These are phyloP conservation scores for Pestalotiopsis sp. DNA, from an alignment of 2,329 filamentous ascomycete species.

Conservation along the genomic window DNA sequence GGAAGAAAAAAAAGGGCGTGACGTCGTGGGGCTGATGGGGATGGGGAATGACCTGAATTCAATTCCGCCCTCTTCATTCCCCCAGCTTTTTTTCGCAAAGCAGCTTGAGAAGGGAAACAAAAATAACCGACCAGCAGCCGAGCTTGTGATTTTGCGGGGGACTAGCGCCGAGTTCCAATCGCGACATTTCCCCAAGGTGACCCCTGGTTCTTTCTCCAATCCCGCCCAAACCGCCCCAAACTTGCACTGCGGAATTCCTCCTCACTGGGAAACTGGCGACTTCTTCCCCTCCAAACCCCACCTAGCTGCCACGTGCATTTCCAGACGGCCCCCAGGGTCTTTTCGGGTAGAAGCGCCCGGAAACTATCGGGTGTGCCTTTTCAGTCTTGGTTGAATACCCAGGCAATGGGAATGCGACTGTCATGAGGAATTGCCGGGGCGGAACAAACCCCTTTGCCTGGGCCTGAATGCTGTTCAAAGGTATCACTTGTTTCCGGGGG, in stretches of 20 bases:
- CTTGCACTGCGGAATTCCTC: too few relatives aligned
- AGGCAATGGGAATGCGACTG: background rate
- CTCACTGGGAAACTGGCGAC: too few relatives aligned
- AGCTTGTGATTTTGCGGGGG: slow-evolving; percentile 62
- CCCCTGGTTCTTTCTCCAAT: too few relatives aligned
- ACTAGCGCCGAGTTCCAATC: background rate
- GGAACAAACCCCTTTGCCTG: background rate
- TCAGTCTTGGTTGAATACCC: background rate
- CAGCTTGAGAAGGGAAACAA: background rate
- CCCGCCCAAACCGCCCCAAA: too few relatives aligned
- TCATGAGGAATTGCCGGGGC: background rate
- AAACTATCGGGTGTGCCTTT: background rate
- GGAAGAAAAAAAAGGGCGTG: background rate
- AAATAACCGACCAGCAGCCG: slow-evolving; percentile 52
- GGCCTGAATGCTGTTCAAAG: background rate
- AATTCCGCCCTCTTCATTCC: slow-evolving; percentile 14
- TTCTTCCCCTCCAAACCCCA: background rate
- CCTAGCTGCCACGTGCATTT: background rate
- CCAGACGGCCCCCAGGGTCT: background rate
- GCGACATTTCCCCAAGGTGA: too few relatives aligned
- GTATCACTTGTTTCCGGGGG: background rate
- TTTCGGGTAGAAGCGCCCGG: background rate
- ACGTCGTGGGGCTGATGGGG: slow-evolving; percentile 8
- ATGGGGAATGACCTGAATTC: slow-evolving; percentile 25
- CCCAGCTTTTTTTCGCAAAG: background rate